A percentile compares a stretch with the other conserved stretches of the same genome.
phyloP scores from a whole-genome alignment of 192 early-diverging fungal genomes.

The Mycoemilia scoparia region DNA sequence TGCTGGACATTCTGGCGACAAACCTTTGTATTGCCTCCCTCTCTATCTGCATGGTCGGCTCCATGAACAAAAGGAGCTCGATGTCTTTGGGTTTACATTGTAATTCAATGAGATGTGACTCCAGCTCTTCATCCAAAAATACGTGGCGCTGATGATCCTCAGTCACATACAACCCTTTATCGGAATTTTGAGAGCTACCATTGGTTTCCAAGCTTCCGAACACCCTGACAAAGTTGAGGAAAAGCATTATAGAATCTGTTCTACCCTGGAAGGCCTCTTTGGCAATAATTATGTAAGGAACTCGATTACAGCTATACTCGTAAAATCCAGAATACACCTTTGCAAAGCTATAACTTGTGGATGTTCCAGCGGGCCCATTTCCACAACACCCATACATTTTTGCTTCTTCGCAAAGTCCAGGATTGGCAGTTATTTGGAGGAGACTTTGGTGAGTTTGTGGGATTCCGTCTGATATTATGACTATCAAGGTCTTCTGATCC shows the following conservation, averaged over 20 bases:
- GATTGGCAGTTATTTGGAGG: constrained; percentile 16
- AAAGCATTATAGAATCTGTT: constrained; percentile 28
- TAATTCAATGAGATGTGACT: constrained; percentile 13
- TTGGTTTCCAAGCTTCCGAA: constrained; percentile 16
- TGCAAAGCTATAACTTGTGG: constrained; percentile 45
- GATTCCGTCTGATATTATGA: constrained; percentile 23
- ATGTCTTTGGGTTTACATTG: constrained; percentile 9
- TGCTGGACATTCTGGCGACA: constrained; percentile 21
- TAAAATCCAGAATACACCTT: constrained; percentile 93
- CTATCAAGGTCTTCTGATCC: constrained; percentile 18
- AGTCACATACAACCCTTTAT: background rate
- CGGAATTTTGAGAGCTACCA: constrained; percentile 1
- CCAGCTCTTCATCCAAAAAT: constrained; percentile 26
- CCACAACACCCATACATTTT: constrained; percentile 26
- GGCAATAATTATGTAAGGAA: constrained; percentile 86
- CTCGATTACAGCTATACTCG: constrained; percentile 68
- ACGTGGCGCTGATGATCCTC: constrained; percentile 4
- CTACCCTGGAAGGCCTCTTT: constrained; percentile 36
- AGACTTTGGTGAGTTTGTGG: constrained; percentile 8
- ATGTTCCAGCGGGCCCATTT: constrained; percentile 8
- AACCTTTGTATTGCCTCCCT: constrained; percentile 23
- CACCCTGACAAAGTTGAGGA: constrained; percentile 18
- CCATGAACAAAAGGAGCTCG: constrained; percentile 16
- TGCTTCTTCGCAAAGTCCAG: constrained; percentile 14
- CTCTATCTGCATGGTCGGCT: constrained; percentile 17